These are phyloP conservation scores for Glycyrrhiza uralensis DNA, from an alignment of 306 rosid species.

Conservation along the genomic window DNA sequence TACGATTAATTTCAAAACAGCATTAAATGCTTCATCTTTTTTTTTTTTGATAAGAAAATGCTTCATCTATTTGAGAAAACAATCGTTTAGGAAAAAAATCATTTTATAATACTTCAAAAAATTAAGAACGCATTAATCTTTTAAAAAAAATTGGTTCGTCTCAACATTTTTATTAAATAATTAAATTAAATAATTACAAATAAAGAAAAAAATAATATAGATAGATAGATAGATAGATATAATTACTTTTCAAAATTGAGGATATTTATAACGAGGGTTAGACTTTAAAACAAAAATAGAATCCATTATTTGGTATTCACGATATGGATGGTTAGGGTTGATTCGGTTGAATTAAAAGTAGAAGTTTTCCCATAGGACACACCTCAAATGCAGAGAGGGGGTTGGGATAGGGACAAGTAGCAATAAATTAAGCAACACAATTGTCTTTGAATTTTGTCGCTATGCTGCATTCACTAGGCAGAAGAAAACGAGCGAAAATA, in stretches of 20 bases:
- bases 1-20: too few species aligned
- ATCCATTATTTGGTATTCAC: background rate
- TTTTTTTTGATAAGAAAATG: too few species aligned
- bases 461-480: slow-evolving; percentile 12
- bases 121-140: too few species aligned
- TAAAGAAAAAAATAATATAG: too few species aligned
- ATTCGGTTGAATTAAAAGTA: background rate
- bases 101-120: too few species aligned
- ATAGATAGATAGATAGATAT: too few species aligned
- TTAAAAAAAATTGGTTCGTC: too few species aligned
- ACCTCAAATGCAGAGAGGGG: slow-evolving; percentile 24
- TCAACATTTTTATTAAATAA: too few species aligned
- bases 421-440: slow-evolving; percentile 32
- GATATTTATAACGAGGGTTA: background rate
- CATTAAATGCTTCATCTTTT: too few species aligned
- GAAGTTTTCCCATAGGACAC: slow-evolving; percentile 20
- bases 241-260: background rate
- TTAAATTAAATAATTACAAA: too few species aligned
- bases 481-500: slow-evolving; percentile 19
- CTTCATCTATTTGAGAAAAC: too few species aligned
- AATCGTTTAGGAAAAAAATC: too few species aligned
- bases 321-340: background rate
- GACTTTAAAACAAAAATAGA: background rate
- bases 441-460: slow-evolving; percentile 46
- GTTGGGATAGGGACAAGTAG: slow-evolving; percentile 34